Evolutionary conservation across 768 basidiomycete genomes (phyloP).

Genomic region (Pulveroboletus sp.): DNA sequence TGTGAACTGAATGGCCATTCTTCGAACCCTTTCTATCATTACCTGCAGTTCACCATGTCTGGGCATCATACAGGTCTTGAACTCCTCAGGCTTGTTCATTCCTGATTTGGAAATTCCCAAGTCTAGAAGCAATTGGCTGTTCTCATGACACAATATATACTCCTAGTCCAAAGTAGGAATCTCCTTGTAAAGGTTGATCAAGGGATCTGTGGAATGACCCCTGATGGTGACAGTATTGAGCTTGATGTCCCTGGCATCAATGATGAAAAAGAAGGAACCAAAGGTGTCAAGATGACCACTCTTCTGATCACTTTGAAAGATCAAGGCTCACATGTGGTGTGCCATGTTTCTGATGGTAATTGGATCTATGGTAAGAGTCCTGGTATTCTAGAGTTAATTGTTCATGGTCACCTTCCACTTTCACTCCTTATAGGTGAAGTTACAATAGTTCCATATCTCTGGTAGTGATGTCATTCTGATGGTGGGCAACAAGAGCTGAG

Average conservation of each 20-base stretch:
- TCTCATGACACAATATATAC: slow-evolving; percentile 1
- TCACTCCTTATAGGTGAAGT: slow-evolving; percentile 11
- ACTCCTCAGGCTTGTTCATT: slow-evolving; percentile 5
- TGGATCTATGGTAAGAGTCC: slow-evolving; percentile 2
- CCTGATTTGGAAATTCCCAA: slow-evolving; percentile 7
- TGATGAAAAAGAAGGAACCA: slow-evolving; percentile 17
- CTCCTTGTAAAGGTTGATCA: slow-evolving; percentile 3
- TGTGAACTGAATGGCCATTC: background rate
- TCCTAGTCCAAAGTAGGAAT: slow-evolving; percentile 13
- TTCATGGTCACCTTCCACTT: slow-evolving; percentile 10
- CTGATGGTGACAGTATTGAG: slow-evolving; percentile 4
- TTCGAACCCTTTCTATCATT: background rate
- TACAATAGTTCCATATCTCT: slow-evolving; percentile 1
- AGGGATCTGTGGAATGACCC: background rate
- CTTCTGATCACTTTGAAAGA: background rate
- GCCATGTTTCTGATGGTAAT: background rate
- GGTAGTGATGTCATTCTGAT: slow-evolving; percentile 1
- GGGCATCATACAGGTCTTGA: slow-evolving; percentile 10
- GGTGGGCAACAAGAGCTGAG: slow-evolving; percentile 3
- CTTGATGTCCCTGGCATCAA: slow-evolving; percentile 11
- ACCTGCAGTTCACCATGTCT: slow-evolving; percentile 6
- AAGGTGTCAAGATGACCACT: background rate
- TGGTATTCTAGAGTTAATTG: slow-evolving; percentile 1
- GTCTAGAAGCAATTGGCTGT: slow-evolving; percentile 8
- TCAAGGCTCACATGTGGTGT: background rate